Evolutionary conservation across 1,284 basidiomycete genomes (phyloP).

Genomic region (Tilletiaria anomala): DNA sequence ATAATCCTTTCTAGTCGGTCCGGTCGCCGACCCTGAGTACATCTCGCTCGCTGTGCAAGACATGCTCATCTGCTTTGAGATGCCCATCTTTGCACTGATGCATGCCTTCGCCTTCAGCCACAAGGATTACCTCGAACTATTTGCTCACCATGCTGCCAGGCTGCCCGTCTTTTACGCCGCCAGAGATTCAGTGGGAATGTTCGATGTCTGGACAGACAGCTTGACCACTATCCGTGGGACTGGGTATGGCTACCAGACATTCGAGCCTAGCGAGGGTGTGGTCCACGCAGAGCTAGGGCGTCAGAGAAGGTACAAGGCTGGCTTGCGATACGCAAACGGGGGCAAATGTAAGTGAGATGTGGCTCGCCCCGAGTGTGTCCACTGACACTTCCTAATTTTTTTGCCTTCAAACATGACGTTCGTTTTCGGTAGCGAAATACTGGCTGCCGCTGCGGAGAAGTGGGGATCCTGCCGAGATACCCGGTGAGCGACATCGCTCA

Average conservation of each 20-base stretch:
- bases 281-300: conserved; percentile 59
- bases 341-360: conserved; percentile 46
- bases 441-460: conserved; percentile 31
- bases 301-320: conserved; percentile 43
- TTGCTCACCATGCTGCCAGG: conserved; percentile 18
- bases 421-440: conserved; percentile 38
- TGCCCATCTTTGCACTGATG: conserved; percentile 90
- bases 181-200: conserved; percentile 56
- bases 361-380: not conserved
- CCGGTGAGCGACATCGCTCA: conserved; percentile 38
- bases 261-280: conserved; percentile 83
- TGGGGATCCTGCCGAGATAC: conserved; percentile 9
- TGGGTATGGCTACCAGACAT: conserved; percentile 56
- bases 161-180: conserved; percentile 51
- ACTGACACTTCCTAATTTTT: not conserved
- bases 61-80: conserved; percentile 68
- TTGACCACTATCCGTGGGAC: conserved; percentile 67
- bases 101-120: conserved; percentile 68
- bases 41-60: conserved; percentile 33
- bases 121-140: conserved; percentile 27
- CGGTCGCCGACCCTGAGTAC: conserved; percentile 67
- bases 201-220: conserved; percentile 75
- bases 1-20: conserved; percentile 55
- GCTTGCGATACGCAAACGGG: conserved; percentile 73
- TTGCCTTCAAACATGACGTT: not conserved